These are phyloP conservation scores for Colletotrichum chrysophilum DNA, from an alignment of 2,329 filamentous ascomycete species.

Conservation along the genomic window DNA sequence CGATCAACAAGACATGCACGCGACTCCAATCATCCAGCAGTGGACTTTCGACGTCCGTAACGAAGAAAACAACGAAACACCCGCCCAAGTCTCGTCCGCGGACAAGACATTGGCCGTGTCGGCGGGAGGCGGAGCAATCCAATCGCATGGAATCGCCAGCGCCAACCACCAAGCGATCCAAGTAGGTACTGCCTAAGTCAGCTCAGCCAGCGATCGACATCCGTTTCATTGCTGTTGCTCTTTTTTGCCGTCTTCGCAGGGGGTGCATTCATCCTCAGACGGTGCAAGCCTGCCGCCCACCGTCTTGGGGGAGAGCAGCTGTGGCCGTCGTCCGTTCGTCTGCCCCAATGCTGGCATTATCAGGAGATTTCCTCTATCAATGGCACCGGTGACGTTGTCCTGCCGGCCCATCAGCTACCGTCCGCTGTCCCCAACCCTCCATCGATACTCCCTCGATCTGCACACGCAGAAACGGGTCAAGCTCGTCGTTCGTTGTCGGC, in stretches of 20 bases:
- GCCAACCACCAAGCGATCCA: neutral
- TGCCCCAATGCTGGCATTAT: neutral
- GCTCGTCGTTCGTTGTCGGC: neutral
- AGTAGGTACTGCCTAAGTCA: neutral
- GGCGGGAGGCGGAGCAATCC: neutral
- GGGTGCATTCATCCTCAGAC: neutral
- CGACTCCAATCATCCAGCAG: neutral
- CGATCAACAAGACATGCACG: neutral
- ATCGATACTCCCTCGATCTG: neutral
- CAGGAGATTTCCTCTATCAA: conserved; percentile 7
- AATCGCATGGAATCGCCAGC: neutral
- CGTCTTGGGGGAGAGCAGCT: neutral
- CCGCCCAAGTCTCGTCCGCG: conserved; percentile 1
- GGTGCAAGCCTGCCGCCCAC: neutral
- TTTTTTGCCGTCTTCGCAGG: neutral
- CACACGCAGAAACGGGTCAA: neutral
- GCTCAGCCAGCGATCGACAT: neutral
- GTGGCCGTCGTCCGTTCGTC: neutral
- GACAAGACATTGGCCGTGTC: conserved; percentile 1
- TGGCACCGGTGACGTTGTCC: neutral
- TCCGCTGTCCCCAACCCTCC: neutral
- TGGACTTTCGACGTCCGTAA: neutral
- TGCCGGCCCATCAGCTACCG: neutral
- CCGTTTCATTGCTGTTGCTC: neutral
- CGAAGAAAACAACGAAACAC: neutral